A percentile compares a stretch with the other conserved stretches of the same genome.
Evolutionary conservation across 2,329 filamentous ascomycete genomes (phyloP).

Genomic region (Fusarium incarnatum): DNA sequence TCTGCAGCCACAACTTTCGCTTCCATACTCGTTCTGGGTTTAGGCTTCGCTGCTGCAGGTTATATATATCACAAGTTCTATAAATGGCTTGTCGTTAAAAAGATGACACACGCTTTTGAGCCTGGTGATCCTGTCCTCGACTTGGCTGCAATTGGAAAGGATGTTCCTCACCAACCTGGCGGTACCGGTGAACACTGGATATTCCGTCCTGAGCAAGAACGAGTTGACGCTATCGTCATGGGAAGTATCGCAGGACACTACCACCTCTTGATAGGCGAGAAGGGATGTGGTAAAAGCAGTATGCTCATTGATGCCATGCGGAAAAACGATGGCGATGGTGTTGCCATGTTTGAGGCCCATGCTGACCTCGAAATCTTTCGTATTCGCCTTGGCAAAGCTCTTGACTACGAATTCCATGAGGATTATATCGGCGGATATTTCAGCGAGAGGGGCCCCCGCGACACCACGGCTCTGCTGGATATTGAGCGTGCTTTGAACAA

Average conservation of each 20-base stretch:
- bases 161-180: conserved; percentile 59
- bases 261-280: conserved; percentile 91
- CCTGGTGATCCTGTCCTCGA: conserved; percentile 92
- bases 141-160: conserved; percentile 75
- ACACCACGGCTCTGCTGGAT: conserved; percentile 91
- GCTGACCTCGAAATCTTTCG: conserved; percentile 95
- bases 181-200: conserved; percentile 73
- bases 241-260: conserved; percentile 84
- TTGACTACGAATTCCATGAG: conserved; percentile 97
- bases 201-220: conserved; percentile 80
- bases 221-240: conserved; percentile 84
- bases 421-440: conserved; percentile 98
- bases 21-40: conserved; percentile 77
- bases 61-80: conserved; percentile 86
- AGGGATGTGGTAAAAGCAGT: conserved; percentile 95
- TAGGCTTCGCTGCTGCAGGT: conserved; percentile 73
- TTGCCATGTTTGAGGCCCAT: conserved; percentile 97
- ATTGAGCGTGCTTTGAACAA: conserved; percentile 98
- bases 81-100: conserved; percentile 89
- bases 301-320: conserved; percentile 97
- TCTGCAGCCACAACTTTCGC: conserved; percentile 80
- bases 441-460: conserved; percentile 90
- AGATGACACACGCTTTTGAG: conserved; percentile 92
- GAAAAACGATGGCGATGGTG: conserved; percentile 87
- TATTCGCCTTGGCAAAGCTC: conserved; percentile 88